Conservation (phyloP, 257 asterid genomes). For the Nicotiana undulata region DNA sequence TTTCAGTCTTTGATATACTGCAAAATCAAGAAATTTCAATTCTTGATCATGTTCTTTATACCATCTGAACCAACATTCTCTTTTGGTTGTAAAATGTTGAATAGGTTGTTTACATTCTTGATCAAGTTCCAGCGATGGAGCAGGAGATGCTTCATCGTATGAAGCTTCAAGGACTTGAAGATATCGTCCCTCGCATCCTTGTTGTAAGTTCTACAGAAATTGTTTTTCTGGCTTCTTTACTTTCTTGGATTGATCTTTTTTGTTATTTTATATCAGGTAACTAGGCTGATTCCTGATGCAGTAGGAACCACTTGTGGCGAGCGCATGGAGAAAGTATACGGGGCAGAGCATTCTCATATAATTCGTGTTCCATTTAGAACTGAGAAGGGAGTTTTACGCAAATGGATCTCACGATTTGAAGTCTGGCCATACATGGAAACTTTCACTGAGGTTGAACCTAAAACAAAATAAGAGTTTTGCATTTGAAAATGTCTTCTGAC, state of each 20-base stretch:
- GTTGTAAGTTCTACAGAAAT: constrained; percentile 10
- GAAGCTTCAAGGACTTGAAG: constrained; percentile 28
- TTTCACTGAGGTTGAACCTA: constrained; percentile 21
- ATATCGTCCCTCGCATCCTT: constrained; percentile 28
- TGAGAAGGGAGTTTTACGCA: constrained; percentile 24
- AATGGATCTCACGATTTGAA: constrained; percentile 35
- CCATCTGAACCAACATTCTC: neutral
- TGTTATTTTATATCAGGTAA: constrained; percentile 9
- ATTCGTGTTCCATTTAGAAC: constrained; percentile 32
- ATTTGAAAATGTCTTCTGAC: neutral
- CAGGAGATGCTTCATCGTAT: constrained; percentile 23
- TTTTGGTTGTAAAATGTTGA: neutral
- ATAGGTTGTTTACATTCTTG: constrained; percentile 33
- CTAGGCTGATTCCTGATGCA: constrained; percentile 35
- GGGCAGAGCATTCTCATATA: constrained; percentile 26
- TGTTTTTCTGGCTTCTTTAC: neutral
- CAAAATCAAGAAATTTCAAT: neutral
- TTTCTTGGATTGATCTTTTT: neutral
- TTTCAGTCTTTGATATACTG: too few relatives aligned
- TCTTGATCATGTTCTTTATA: neutral
- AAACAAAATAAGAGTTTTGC: neutral
- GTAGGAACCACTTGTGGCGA: constrained; percentile 31
- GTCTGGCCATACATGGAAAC: constrained; percentile 38
- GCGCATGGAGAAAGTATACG: constrained; percentile 26
- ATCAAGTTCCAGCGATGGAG: constrained; percentile 37